Conservation (phyloP, 768 basidiomycete species). For the Inosperma sp. region DNA sequence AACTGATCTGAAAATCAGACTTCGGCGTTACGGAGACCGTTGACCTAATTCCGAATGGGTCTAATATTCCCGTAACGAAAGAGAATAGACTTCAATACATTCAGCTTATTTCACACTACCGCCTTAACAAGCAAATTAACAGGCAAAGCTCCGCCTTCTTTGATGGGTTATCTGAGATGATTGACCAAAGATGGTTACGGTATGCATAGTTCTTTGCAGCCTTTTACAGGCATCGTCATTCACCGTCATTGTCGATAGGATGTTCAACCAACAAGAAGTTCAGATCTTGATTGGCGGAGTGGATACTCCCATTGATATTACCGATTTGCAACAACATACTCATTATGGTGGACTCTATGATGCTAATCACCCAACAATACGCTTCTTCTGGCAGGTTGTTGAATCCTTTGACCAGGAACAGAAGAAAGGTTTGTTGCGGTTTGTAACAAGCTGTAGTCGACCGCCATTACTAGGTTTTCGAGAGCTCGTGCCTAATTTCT, state of each 20-base stretch:
- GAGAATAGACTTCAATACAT: conserved; percentile 92
- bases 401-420: conserved; percentile 78
- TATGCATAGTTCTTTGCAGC: conserved; percentile 24
- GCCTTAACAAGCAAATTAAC: conserved; percentile 84
- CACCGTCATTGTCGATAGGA: conserved; percentile 39
- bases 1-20: conserved; percentile 41
- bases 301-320: conserved; percentile 77
- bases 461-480: conserved; percentile 89
- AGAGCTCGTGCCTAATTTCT: conserved; percentile 83
- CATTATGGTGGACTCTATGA: conserved; percentile 80
- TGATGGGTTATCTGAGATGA: conserved; percentile 86
- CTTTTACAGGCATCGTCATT: background rate
- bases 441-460: conserved; percentile 89
- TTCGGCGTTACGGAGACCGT: conserved; percentile 73
- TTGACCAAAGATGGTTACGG: conserved; percentile 86
- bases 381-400: conserved; percentile 88
- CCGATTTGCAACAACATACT: conserved; percentile 73
- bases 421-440: conserved; percentile 70
- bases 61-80: conserved; percentile 76
- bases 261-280: conserved; percentile 97
- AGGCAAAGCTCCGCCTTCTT: conserved; percentile 84
- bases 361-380: conserved; percentile 64
- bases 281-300: conserved; percentile 89
- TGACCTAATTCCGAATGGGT: conserved; percentile 79
- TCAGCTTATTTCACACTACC: conserved; percentile 82